A percentile compares a stretch with the other conserved stretches of the same genome.
These are phyloP conservation scores for Xylaria cubensis DNA, from an alignment of 495 filamentous ascomycete species.

Conservation along the genomic window DNA sequence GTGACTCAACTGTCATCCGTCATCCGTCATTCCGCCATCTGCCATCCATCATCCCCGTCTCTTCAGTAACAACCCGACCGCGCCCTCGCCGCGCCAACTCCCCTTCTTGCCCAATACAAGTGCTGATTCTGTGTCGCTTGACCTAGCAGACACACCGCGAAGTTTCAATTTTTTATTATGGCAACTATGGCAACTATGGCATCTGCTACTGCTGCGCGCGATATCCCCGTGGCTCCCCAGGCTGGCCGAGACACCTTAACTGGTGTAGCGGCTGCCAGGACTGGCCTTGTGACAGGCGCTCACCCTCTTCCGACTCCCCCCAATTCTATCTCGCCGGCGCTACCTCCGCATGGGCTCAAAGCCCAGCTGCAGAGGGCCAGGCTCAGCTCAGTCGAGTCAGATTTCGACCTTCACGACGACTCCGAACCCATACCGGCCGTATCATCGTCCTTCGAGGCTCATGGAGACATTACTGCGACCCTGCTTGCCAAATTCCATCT, in stretches of 20 bases:
- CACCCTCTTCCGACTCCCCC: conserved; percentile 86
- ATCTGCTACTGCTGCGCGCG: conserved; percentile 65
- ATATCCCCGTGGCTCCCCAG: conserved; percentile 71
- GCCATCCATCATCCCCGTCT: conserved; percentile 18
- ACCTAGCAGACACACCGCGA: conserved; percentile 53
- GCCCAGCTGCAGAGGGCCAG: conserved; percentile 64
- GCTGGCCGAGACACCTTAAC: conserved; percentile 66
- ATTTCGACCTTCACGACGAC: conserved; percentile 82
- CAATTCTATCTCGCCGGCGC: conserved; percentile 91
- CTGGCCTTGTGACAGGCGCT: conserved; percentile 62
- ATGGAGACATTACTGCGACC: conserved; percentile 81
- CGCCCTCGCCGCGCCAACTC: conserved; percentile 20
- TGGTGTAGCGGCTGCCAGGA: conserved; percentile 63
- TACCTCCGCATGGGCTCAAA: conserved; percentile 81
- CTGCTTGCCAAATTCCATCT: conserved; percentile 93
- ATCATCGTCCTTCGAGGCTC: conserved; percentile 68
- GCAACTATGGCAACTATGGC: conserved; percentile 65
- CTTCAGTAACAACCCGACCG: conserved; percentile 8
- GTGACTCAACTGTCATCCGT: conserved; percentile 43
- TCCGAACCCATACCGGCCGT: conserved; percentile 61
- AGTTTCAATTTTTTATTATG: conserved; percentile 59
- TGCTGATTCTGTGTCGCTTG: conserved; percentile 40
- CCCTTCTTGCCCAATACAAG: conserved; percentile 13
- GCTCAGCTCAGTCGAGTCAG: conserved; percentile 79
- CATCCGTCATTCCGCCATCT: conserved; percentile 23